phyloP scores from a whole-genome alignment of 805 yeast species.

The Lachancea dasiensis region DNA sequence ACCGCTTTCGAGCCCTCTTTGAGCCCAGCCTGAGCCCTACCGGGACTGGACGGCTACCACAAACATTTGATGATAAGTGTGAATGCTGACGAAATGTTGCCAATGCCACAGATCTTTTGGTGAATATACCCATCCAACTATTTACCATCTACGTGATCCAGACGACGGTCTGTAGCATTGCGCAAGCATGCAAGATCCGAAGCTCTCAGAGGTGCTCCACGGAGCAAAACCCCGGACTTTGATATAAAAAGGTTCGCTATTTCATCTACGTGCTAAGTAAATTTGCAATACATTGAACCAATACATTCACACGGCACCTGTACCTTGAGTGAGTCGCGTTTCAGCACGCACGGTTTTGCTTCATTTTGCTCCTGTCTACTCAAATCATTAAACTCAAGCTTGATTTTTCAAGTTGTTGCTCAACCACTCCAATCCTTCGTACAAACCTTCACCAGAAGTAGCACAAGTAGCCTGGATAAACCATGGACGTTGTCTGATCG shows the following conservation, averaged over 20 bases:
- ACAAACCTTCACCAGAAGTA: constrained; percentile 97
- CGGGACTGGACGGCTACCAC: too few relatives aligned
- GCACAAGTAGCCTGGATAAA: constrained; percentile 98
- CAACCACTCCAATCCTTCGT: constrained; percentile 97
- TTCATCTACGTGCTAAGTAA: constrained; percentile 2
- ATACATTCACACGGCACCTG: constrained; percentile 3
- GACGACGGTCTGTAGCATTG: too few relatives aligned
- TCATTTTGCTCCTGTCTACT: neutral
- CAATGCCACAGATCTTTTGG: too few relatives aligned
- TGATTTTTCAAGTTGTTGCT: constrained; percentile 81
- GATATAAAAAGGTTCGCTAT: constrained; percentile 2
- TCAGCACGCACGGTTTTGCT: constrained; percentile 3
- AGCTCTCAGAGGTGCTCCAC: too few relatives aligned
- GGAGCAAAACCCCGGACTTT: too few relatives aligned
- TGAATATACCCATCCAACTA: too few relatives aligned
- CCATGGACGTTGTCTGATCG: constrained; percentile 99
- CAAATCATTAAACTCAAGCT: constrained; percentile 36
- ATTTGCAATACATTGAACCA: constrained; percentile 1
- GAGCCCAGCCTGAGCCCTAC: too few relatives aligned
- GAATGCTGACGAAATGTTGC: too few relatives aligned
- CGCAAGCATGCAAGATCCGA: too few relatives aligned
- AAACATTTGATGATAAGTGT: too few relatives aligned
- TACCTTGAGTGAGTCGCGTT: constrained; percentile 4
- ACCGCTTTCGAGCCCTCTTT: too few relatives aligned
- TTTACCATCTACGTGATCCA: too few relatives aligned